Evolutionary conservation across 2,329 filamentous ascomycete genomes (phyloP), one percentile per base, ranked within the genome.

Genomic region (Lasiodiplodia gonubiensis): DNA sequence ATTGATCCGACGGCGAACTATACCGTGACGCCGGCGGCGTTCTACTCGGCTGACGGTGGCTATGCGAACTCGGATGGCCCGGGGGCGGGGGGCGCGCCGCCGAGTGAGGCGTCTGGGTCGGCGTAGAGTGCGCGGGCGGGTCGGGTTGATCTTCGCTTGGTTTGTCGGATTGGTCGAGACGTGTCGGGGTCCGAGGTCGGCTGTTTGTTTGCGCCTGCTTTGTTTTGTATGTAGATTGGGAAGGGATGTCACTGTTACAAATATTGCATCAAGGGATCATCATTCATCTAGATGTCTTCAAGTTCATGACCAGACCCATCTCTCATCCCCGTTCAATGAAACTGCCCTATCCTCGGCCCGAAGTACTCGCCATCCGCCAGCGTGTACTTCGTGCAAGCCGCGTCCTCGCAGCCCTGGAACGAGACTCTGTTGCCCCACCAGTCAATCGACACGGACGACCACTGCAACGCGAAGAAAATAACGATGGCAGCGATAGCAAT

Each of bases 401-500:
- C 67, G 70, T 88, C 86, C 64, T 72, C 55, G 18, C 85, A 88
- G 35, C 80, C 27, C 60, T 60, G 69, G 54, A 81, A 73, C 3
- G 81, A 81, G 7, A 77, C 81, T 23, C 78, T 75, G 69, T 90
- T 90, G 11, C 87, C 87, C 80, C 86, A 90, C 88, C 90, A 92
- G 11, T 81, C 73, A 67, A 86, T 80, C 2, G 75, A 73, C 27
- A 67, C 25, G 39, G 82, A 80, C 2, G 89, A 89, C 70, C 92
- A 76, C 67, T 88, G 87, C 33, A 93, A 79, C 1, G 88, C 85
- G 71, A 91, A 87, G 81, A 93, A 91, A 67, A 92, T 89, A 67
- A 92, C 76, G 42, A 93, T 84, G 0, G 89, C 89, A 39, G 85
- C 86, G 23, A 92, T 76, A 14, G 89, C 87, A 5, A 92, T 82